Base-by-base conservation (phyloP, 2,329 filamentous ascomycete genomes). In the Xylaria sp. region DNA sequence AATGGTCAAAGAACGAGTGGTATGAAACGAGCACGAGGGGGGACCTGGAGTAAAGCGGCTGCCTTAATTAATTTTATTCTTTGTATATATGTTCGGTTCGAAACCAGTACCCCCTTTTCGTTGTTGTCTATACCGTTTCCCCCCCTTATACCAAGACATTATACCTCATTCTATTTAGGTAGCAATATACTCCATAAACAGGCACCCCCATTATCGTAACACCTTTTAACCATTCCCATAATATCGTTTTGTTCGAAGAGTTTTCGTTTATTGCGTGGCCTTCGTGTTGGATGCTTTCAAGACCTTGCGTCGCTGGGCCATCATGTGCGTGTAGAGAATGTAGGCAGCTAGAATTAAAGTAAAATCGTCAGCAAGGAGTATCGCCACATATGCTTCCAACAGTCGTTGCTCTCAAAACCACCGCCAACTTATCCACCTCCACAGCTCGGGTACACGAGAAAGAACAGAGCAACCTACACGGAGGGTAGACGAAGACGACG, bases 251-350 rank as follows among this genome's bases (percentile, higher is more conserved):
- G 49, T 44, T 51, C 38, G 23, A 38, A 38, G 33, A 36, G 17
- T 3, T 10, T 51, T n/a, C n/a, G 15, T 63, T 69, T 75, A 84
- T 74, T 83, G 79, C 11, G 74, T 75, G 68, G 82, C 82, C 77
- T 86, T 84, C 56, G 76, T 75, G 57, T 81, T 88, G 77, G 89
- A 87, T 48, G 85, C 87, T 63, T 88, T 87, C 83, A 93, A 84
- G 63, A 95, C 88, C 86, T 93, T 97, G 73, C 88, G 86, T 74
- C 95, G 87, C 86, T 99, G 96, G 70, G 86, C 86, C 85, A 98
- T 93, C 96, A 99, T 98, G 81, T 99, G 92, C 26, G 92, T 93
- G 79, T 96, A 98, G 66, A 98, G 82, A 65, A 97, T 87, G 76
- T 96, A 97, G 4, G 92, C 88, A 77, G 83, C 93, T 91, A 69